These are phyloP conservation scores for Aspergillus jensenii DNA, from an alignment of 2,329 filamentous ascomycete genomes.

Conservation along the genomic window DNA sequence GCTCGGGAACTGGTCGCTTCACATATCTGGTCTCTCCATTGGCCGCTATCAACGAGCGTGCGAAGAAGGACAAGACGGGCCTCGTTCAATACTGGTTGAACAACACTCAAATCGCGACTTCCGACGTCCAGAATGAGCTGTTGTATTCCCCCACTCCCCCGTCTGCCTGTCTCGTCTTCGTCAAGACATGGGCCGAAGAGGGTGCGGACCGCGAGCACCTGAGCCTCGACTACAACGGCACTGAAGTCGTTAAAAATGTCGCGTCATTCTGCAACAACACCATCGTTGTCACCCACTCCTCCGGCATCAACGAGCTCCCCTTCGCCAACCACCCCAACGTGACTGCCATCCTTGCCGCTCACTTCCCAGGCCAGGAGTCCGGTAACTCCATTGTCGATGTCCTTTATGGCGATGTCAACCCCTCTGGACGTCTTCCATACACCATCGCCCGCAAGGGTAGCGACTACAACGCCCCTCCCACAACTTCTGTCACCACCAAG, in stretches of 20 bases:
- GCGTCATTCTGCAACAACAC: constrained; percentile 74
- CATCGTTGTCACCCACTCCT: constrained; percentile 80
- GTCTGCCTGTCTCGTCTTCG: constrained; percentile 68
- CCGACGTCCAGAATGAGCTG: not conserved
- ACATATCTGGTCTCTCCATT: constrained; percentile 29
- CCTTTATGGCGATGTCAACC: constrained; percentile 77
- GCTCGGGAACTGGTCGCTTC: constrained; percentile 20
- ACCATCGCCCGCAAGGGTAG: constrained; percentile 69
- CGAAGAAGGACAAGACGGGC: constrained; percentile 18
- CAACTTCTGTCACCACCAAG: constrained; percentile 13
- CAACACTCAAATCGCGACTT: constrained; percentile 18
- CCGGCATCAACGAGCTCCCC: constrained; percentile 60
- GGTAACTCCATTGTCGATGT: constrained; percentile 78
- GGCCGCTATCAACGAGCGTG: constrained; percentile 28
- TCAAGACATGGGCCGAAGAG: constrained; percentile 77
- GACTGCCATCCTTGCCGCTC: constrained; percentile 81
- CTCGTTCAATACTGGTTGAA: constrained; percentile 23
- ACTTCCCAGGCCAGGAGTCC: constrained; percentile 78
- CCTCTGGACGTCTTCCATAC: constrained; percentile 75
- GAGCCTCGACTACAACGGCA: constrained; percentile 69
- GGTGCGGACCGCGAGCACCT: constrained; percentile 66
- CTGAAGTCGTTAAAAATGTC: constrained; percentile 78
- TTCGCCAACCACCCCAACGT: constrained; percentile 76
- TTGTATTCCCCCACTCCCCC: constrained; percentile 32
- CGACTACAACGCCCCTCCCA: constrained; percentile 58